phyloP scores from a whole-genome alignment of 2,329 filamentous ascomycete genomes.

The Botrytis squamosa region DNA sequence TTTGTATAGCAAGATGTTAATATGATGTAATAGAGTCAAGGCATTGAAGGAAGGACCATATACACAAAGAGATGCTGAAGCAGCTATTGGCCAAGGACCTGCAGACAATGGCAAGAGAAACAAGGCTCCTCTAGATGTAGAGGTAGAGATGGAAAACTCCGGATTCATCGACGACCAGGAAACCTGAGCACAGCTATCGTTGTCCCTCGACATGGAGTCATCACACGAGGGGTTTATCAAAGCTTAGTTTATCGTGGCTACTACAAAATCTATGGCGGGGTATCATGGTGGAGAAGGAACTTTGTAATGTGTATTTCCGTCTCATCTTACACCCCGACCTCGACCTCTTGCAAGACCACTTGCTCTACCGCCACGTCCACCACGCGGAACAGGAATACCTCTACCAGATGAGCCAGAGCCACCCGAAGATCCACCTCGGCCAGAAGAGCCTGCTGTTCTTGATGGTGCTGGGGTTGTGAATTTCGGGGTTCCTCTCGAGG shows the following conservation, averaged over 20 bases:
- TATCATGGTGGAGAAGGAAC: constrained; percentile 11
- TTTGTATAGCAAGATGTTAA: constrained; percentile 6
- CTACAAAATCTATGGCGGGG: constrained; percentile 19
- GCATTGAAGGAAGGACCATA: constrained; percentile 82
- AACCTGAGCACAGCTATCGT: constrained; percentile 25
- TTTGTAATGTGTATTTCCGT: constrained; percentile 24
- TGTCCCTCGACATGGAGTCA: background rate
- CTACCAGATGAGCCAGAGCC: constrained; percentile 33
- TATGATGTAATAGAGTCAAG: constrained; percentile 61
- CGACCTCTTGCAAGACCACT: constrained; percentile 40
- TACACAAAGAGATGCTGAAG: constrained; percentile 81
- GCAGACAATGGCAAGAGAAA: constrained; percentile 62
- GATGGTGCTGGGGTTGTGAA: constrained; percentile 38
- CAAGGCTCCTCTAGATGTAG: constrained; percentile 39
- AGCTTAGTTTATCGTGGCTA: background rate
- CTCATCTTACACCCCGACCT: constrained; percentile 34
- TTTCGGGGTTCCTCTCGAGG: constrained; percentile 50
- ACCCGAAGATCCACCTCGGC: constrained; percentile 28
- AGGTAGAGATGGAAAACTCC: constrained; percentile 44
- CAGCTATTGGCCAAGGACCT: constrained; percentile 64
- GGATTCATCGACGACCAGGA: constrained; percentile 29
- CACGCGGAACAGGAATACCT: constrained; percentile 37
- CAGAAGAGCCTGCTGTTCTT: constrained; percentile 27
- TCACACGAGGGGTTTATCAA: background rate
- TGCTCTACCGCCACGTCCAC: constrained; percentile 36